Evolutionary conservation across 2,329 filamentous ascomycete genomes (phyloP).

Genomic region (Fusarium sp.): DNA sequence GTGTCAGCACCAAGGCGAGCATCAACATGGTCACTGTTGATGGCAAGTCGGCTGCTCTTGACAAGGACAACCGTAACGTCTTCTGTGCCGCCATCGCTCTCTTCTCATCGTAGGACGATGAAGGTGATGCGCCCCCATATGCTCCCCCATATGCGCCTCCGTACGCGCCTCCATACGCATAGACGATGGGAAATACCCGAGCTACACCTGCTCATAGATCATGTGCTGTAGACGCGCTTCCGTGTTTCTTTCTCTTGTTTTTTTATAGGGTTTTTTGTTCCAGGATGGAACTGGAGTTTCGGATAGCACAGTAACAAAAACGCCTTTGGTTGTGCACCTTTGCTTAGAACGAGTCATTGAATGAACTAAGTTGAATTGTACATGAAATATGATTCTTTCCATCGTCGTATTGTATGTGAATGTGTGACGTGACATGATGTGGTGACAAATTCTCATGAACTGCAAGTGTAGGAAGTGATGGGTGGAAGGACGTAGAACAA

Average conservation of each 20-base stretch:
- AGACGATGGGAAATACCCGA: conserved; percentile 20
- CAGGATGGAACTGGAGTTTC: conserved; percentile 38
- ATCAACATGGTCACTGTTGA: conserved; percentile 79
- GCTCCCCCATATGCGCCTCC: conserved; percentile 10
- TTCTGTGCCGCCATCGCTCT: conserved; percentile 72
- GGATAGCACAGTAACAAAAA: conserved; percentile 35
- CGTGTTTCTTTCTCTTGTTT: conserved; percentile 33
- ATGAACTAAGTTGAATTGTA: conserved; percentile 24
- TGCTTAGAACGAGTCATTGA: conserved; percentile 25
- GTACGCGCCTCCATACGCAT: conserved; percentile 14
- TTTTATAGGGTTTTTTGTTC: conserved; percentile 34
- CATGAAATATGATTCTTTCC: background rate
- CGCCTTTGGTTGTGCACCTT: conserved; percentile 18
- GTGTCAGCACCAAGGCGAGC: conserved; percentile 80
- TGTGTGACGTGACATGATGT: background rate
- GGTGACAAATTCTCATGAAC: no score
- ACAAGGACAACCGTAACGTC: conserved; percentile 73
- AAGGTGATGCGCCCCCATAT: conserved; percentile 4
- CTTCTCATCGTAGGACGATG: conserved; percentile 42
- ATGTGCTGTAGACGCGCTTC: conserved; percentile 22
- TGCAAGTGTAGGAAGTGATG: no score
- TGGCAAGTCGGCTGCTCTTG: conserved; percentile 65
- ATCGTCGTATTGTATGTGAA: background rate
- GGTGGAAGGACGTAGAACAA: no score
- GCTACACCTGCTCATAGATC: conserved; percentile 10